These are phyloP conservation scores for Lachnum nothofagi DNA, from an alignment of 2,329 filamentous ascomycete genomes.

Conservation along the genomic window DNA sequence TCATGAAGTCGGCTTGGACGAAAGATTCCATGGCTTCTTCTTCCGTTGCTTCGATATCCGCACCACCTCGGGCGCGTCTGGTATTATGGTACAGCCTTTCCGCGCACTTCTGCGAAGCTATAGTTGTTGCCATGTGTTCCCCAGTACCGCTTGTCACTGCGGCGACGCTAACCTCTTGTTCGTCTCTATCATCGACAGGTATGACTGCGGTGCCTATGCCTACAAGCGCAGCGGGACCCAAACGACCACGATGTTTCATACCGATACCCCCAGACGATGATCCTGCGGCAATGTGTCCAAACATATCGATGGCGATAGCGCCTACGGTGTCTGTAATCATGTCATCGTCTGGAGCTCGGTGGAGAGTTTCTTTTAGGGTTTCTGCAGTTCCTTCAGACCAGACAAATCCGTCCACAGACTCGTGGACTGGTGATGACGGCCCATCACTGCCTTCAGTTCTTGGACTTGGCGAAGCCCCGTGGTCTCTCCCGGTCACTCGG, in stretches of 20 bases:
- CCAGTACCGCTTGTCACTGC: conserved; percentile 90
- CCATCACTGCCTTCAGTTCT: conserved; percentile 26
- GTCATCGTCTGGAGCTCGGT: conserved; percentile 41
- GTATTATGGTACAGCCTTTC: conserved; percentile 74
- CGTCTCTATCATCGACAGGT: conserved; percentile 67
- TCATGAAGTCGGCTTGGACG: conserved; percentile 86
- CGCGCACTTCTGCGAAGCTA: conserved; percentile 82
- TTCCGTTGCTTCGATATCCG: conserved; percentile 62
- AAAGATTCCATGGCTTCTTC: conserved; percentile 74
- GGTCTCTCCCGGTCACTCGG: conserved; percentile 12
- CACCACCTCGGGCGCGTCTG: conserved; percentile 54
- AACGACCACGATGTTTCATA: conserved; percentile 90
- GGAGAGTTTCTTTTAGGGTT: conserved; percentile 7
- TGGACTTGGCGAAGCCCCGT: neutral
- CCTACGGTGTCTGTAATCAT: conserved; percentile 88
- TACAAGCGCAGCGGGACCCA: conserved; percentile 88
- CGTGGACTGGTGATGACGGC: conserved; percentile 19
- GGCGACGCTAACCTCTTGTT: conserved; percentile 65
- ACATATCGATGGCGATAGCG: conserved; percentile 83
- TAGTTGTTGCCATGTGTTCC: conserved; percentile 94
- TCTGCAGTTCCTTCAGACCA: conserved; percentile 23
- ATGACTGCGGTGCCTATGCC: conserved; percentile 87
- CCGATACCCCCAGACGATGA: conserved; percentile 97
- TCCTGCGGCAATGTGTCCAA: conserved; percentile 83
- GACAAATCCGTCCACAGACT: conserved; percentile 4